Percentiles rank a stretch among this genome's conserved stretches.
These are phyloP conservation scores for Pleurotus salmoneostramineus DNA, from an alignment of 768 basidiomycete species.

Conservation along the genomic window DNA sequence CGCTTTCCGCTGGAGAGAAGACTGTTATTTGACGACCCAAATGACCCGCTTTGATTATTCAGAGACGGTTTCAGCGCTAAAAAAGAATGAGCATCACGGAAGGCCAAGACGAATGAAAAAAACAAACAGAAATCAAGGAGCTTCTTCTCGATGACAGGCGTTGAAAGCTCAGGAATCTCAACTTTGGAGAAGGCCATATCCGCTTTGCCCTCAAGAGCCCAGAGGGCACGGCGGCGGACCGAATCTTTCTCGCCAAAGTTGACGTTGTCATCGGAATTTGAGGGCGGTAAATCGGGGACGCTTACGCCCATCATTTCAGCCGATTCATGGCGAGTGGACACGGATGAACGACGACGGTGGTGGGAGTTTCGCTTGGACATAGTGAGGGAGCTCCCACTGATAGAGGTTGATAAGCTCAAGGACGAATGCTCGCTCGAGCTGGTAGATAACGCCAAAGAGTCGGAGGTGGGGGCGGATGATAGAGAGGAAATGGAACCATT, in stretches of 20 bases:
- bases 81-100: constrained; percentile 8
- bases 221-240: constrained; percentile 76
- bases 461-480: constrained; percentile 37
- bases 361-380: constrained; percentile 68
- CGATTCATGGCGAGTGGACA: constrained; percentile 87
- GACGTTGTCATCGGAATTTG: constrained; percentile 62
- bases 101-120: constrained; percentile 12
- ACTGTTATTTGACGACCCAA: constrained; percentile 32
- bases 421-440: constrained; percentile 31
- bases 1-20: constrained; percentile 55
- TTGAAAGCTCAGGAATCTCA: constrained; percentile 77
- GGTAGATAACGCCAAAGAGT: constrained; percentile 30
- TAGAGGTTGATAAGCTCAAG: constrained; percentile 22
- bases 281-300: constrained; percentile 60
- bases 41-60: constrained; percentile 30
- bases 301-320: constrained; percentile 88
- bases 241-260: constrained; percentile 74
- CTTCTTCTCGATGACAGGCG: constrained; percentile 51
- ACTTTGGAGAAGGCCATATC: constrained; percentile 70
- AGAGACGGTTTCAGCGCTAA: constrained; percentile 59
- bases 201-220: constrained; percentile 83
- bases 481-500: constrained; percentile 52
- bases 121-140: constrained; percentile 67
- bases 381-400: constrained; percentile 17
- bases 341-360: constrained; percentile 81